These are phyloP conservation scores for Sporothrix curviconia DNA, from an alignment of 2,329 filamentous ascomycete genomes.

Conservation along the genomic window DNA sequence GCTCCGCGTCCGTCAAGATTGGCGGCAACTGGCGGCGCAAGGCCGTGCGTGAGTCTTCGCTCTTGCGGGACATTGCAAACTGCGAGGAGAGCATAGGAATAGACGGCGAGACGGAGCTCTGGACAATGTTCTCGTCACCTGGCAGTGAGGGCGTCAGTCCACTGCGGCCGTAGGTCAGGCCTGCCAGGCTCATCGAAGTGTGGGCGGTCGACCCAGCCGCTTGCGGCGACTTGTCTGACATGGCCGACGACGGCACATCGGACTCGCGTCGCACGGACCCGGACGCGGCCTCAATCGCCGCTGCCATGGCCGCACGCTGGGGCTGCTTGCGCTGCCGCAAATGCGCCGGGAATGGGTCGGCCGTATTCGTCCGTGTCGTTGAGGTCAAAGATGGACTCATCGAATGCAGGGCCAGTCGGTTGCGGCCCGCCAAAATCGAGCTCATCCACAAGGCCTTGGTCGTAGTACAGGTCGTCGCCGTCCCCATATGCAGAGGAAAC, in stretches of 20 bases:
- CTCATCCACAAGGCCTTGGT: conserved; percentile 43
- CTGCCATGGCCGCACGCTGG: conserved; percentile 30
- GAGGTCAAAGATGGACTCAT: conserved; percentile 67
- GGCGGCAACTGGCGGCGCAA: conserved; percentile 14
- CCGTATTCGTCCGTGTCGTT: conserved; percentile 59
- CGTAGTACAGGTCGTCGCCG: conserved; percentile 62
- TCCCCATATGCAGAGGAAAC: too few relatives aligned
- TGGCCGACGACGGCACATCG: conserved; percentile 34
- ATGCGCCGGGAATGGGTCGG: conserved; percentile 52
- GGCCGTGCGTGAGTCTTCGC: conserved; percentile 8
- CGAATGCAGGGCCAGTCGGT: conserved; percentile 53
- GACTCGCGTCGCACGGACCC: conserved; percentile 29
- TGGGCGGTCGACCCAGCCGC: conserved; percentile 44
- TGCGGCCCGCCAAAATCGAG: conserved; percentile 43
- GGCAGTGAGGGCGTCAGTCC: not conserved
- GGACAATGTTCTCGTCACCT: too few relatives aligned
- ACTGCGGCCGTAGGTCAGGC: not conserved
- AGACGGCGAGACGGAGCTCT: conserved; percentile 3
- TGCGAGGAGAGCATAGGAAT: conserved; percentile 12
- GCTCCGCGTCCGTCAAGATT: conserved; percentile 19
- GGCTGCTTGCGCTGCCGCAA: conserved; percentile 47
- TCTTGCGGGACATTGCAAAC: not conserved
- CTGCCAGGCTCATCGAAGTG: conserved; percentile 40
- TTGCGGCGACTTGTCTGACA: conserved; percentile 40
- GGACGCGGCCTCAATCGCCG: conserved; percentile 9